Percentiles rank a stretch among this genome's conserved stretches.
Conservation (phyloP, 1,284 basidiomycete genomes). For the Tremellales sp. region DNA sequence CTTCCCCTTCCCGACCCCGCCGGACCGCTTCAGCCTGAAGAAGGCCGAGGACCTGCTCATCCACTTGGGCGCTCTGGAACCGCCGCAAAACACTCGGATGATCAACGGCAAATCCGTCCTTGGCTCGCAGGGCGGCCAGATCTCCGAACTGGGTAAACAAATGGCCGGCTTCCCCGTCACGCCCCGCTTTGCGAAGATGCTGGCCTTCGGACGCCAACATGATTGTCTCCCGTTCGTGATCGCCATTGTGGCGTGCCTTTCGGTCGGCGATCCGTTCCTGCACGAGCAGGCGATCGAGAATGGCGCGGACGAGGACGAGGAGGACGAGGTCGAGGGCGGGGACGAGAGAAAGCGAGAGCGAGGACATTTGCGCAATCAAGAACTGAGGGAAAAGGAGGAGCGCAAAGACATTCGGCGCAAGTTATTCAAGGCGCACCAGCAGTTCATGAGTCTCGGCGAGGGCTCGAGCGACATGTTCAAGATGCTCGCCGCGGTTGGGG, state of each 20-base stretch:
- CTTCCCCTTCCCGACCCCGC: constrained; percentile 97
- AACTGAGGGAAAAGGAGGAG: constrained; percentile 63
- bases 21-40: constrained; percentile 70
- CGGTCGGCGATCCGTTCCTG: constrained; percentile 94
- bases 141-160: constrained; percentile 81
- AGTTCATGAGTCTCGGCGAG: constrained; percentile 74
- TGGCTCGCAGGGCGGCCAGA: constrained; percentile 56
- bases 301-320: constrained; percentile 46
- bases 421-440: constrained; percentile 77
- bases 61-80: constrained; percentile 76
- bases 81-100: constrained; percentile 47
- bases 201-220: constrained; percentile 87
- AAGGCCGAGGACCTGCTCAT: constrained; percentile 79
- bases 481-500: constrained; percentile 85
- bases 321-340: constrained; percentile 45
- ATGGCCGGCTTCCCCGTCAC: constrained; percentile 94
- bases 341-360: constrained; percentile 51
- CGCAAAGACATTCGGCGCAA: constrained; percentile 62
- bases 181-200: constrained; percentile 90
- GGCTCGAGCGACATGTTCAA: constrained; percentile 87
- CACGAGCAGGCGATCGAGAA: constrained; percentile 66
- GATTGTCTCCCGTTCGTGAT: constrained; percentile 89
- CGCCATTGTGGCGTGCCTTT: constrained; percentile 83
- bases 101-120: constrained; percentile 40
- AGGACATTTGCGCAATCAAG: constrained; percentile 58